These are phyloP conservation scores for Veloporphyrellus conicus DNA, from an alignment of 1,284 basidiomycete genomes.

Conservation along the genomic window DNA sequence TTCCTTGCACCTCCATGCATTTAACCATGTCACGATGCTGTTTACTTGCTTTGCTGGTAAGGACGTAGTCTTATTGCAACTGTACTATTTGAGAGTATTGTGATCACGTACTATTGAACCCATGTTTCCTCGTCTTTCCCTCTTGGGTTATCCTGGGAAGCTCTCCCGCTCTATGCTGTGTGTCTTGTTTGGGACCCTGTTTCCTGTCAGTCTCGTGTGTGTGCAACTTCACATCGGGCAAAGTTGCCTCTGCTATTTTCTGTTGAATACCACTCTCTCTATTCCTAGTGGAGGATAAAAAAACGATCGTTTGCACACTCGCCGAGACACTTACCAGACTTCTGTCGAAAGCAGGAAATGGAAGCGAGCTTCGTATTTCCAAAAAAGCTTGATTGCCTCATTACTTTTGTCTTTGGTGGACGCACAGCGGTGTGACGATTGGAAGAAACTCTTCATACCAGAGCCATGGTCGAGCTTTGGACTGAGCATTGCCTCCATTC, in stretches of 20 bases:
- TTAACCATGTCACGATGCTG: background rate
- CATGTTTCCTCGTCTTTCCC: no score
- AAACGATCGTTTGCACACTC: background rate
- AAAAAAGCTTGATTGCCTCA: slow-evolving; percentile 3
- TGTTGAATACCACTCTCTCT: background rate
- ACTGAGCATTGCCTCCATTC: slow-evolving; percentile 1
- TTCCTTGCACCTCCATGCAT: background rate
- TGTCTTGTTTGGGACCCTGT: no score
- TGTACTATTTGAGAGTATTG: no score
- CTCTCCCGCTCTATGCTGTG: no score
- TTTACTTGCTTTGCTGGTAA: no score
- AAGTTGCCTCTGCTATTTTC: background rate
- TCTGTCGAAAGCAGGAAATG: slow-evolving; percentile 1
- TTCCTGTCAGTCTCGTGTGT: background rate
- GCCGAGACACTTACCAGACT: background rate
- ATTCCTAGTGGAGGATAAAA: background rate
- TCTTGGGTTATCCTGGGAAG: no score
- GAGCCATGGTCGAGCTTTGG: background rate
- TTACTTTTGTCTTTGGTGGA: background rate
- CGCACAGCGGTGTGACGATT: background rate
- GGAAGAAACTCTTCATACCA: background rate
- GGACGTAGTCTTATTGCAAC: no score
- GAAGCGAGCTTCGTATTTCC: background rate
- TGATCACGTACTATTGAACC: no score
- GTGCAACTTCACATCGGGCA: background rate